Conservation (phyloP, 2,329 filamentous ascomycete genomes). For the Fusarium ramigenum region DNA sequence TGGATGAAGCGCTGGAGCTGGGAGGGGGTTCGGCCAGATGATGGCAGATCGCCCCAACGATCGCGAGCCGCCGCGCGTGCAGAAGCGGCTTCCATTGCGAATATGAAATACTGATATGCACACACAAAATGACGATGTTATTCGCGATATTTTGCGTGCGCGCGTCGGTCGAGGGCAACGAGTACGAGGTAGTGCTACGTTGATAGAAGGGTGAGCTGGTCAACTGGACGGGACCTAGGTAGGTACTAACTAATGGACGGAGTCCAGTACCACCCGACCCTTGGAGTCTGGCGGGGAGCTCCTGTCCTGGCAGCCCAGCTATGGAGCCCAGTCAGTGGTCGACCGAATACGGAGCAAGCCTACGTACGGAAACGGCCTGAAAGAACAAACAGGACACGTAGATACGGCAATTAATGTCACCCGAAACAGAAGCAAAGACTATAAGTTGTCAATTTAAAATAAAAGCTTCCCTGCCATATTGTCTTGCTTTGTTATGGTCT, state of each 20-base stretch:
- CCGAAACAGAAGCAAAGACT: not conserved
- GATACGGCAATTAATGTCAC: not conserved
- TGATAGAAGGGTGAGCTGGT: constrained; percentile 28
- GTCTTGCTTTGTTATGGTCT: not conserved
- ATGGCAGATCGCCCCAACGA: constrained; percentile 82
- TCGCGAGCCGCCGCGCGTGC: constrained; percentile 95
- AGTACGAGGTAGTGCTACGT: constrained; percentile 4
- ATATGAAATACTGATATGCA: not conserved
- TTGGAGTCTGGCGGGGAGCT: constrained; percentile 5
- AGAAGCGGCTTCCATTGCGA: constrained; percentile 87
- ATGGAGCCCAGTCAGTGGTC: too few relatives aligned
- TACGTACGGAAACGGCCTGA: constrained; percentile 9
- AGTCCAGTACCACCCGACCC: not conserved
- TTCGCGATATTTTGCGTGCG: constrained; percentile 11
- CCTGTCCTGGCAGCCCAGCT: too few relatives aligned
- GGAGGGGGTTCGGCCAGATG: constrained; percentile 76
- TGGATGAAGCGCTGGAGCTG: constrained; percentile 95
- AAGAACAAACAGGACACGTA: not conserved
- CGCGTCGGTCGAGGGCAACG: not conserved
- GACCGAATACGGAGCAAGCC: constrained; percentile 20
- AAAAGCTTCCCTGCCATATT: not conserved
- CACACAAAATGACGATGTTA: not conserved
- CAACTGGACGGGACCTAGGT: not conserved
- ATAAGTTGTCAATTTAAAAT: not conserved
- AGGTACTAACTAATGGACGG: not conserved